These are phyloP conservation scores for Ceratocystiopsis brevicomis DNA, from an alignment of 2,329 filamentous ascomycete genomes.

Conservation along the genomic window DNA sequence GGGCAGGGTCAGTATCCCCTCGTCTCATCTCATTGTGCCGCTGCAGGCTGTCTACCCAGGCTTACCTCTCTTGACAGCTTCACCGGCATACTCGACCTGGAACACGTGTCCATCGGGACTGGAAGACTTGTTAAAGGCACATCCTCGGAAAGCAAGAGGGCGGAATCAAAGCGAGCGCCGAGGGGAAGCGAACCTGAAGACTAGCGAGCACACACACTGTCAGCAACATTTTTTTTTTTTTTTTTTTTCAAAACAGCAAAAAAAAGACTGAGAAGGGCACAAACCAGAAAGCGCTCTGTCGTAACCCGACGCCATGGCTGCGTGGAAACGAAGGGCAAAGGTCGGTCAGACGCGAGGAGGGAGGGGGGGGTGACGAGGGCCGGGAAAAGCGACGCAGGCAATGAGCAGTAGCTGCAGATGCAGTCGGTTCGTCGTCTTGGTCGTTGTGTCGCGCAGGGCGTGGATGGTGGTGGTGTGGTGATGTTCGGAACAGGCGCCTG, in stretches of 20 bases:
- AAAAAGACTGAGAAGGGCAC: conserved; percentile 14
- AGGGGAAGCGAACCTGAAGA: conserved; percentile 51
- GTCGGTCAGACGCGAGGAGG: neutral
- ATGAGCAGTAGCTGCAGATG: no score
- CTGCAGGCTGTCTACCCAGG: neutral
- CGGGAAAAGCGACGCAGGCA: no score
- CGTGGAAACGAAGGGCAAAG: neutral
- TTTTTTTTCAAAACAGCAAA: neutral
- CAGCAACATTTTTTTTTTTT: no score
- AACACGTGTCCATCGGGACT: conserved; percentile 99
- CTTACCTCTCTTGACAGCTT: conserved; percentile 92
- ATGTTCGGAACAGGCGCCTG: neutral
- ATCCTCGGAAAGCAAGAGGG: neutral
- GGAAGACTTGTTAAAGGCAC: conserved; percentile 3
- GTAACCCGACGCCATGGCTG: conserved; percentile 73
- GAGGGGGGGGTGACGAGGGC: neutral
- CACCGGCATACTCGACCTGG: conserved; percentile 97
- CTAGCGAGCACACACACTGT: conserved; percentile 29
- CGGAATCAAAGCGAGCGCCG: neutral
- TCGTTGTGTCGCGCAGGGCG: no score
- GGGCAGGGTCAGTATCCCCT: neutral
- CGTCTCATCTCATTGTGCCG: neutral
- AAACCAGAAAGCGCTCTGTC: conserved; percentile 97
- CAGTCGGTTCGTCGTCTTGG: no score
- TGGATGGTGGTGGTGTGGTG: neutral